A percentile compares a stretch with the other conserved stretches of the same genome.
Conservation (phyloP, 805 yeast species). For the Starmerella davenportii region DNA sequence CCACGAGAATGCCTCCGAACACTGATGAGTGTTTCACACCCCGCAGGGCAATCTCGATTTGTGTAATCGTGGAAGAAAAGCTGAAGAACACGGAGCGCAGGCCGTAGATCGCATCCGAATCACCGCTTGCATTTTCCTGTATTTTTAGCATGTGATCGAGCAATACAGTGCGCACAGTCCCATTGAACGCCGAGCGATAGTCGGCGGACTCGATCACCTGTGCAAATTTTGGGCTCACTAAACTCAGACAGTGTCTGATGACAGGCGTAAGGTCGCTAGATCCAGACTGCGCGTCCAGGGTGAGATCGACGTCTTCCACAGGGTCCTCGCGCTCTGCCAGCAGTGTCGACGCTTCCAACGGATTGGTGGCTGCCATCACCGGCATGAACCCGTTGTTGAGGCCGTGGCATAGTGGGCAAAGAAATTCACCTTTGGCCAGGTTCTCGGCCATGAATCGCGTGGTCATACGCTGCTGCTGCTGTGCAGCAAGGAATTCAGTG, state of each 20-base stretch:
- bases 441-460: conserved; percentile 55
- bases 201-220: conserved; percentile 7
- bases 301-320: conserved; percentile 2
- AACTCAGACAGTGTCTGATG: conserved; percentile 1
- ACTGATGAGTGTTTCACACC: conserved; percentile 14
- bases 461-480: conserved; percentile 23
- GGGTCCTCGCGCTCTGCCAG: conserved; percentile 2
- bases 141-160: conserved; percentile 12
- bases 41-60: conserved; percentile 14
- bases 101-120: conserved; percentile 6
- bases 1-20: conserved; percentile 30
- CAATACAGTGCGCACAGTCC: conserved; percentile 7
- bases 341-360: conserved; percentile 3
- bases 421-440: conserved; percentile 47
- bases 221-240: conserved; percentile 4
- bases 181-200: conserved; percentile 6
- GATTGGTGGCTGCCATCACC: conserved; percentile 38
- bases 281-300: background rate
- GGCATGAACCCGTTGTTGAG: conserved; percentile 75
- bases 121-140: conserved; percentile 1
- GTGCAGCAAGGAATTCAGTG: conserved; percentile 34
- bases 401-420: conserved; percentile 84
- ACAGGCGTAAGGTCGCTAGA: background rate
- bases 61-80: conserved; percentile 6
- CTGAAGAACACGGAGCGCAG: conserved; percentile 6